Evolutionary conservation across 1,284 basidiomycete species (phyloP), one percentile per base, ranked within the genome.

Genomic region (Xanthoconium separans): DNA sequence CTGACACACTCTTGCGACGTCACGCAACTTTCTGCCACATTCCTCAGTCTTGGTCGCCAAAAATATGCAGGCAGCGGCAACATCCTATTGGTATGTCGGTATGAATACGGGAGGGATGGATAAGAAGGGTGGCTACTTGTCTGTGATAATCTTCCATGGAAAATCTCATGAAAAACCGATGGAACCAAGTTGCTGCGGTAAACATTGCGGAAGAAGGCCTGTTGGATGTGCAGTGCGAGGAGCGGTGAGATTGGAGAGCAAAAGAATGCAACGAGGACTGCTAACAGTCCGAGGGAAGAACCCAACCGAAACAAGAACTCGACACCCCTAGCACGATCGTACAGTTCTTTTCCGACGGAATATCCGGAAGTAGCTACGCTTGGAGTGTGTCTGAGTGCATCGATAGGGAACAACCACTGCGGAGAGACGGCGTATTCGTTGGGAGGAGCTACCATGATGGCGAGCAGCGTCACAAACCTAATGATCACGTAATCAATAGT

Each of bases 161-260:
- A 65, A 84, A 87, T 50, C 95, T 83, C 93, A 97, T 95, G 74
- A 91, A 97, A 73, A 97, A 97, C 13, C 95, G 84, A 71, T 97
- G 95, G 58, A 96, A 89, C 81, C 93, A 93, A 5, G 89, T 91
- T 29, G 92, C 89, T 16, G 92, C 93, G 29, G 89, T 89, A 57
- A 87, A 88, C 74, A 94, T 80, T 10, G 89, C 87, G 22, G 88
- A 84, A 22, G 84, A 82, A 31, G 89, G 87, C 50, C 90, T 93
- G 66, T 55, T 52, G 18, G 42, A 48, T 50, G 41, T 18, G 57
- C 51, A 56, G 44, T 47, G 47, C 59, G 54, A 50, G 46, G 51
- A 22, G 12, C 57, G 57, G 48, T 63, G 58, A 59, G 58, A 51
- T 50, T 50, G 36, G 44, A 56, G 51, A 42, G 47, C 47, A 54